phyloP scores from a whole-genome alignment of 768 basidiomycete genomes.

The Kwoniella dendrophila region DNA sequence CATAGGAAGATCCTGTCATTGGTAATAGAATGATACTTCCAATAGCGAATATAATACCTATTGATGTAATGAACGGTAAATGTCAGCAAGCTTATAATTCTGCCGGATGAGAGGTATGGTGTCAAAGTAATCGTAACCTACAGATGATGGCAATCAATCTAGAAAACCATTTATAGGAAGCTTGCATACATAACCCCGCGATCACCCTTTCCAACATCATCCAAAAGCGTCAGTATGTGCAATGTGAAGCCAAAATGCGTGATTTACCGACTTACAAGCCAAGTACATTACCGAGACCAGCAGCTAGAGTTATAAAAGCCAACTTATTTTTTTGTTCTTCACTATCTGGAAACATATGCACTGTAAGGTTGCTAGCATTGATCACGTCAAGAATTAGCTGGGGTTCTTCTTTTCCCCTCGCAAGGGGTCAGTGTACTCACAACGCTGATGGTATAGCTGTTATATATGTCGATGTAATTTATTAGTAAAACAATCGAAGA shows the following conservation, averaged over 20 bases:
- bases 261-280: constrained; percentile 30
- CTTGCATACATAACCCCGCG: constrained; percentile 35
- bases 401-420: not conserved
- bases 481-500: no score
- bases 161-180: constrained; percentile 62
- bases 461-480: no score
- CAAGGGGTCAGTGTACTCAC: constrained; percentile 1
- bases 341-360: constrained; percentile 61
- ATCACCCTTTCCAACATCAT: constrained; percentile 17
- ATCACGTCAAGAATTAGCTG: not conserved
- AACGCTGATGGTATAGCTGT: constrained; percentile 38
- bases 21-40: constrained; percentile 47
- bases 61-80: not conserved
- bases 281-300: constrained; percentile 60
- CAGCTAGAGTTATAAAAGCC: constrained; percentile 60
- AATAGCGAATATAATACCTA: constrained; percentile 56
- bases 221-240: not conserved
- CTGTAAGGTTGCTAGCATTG: constrained; percentile 56
- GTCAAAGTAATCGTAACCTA: constrained; percentile 9
- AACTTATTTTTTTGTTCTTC: constrained; percentile 61
- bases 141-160: constrained; percentile 59
- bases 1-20: constrained; percentile 30
- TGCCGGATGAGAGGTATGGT: not conserved
- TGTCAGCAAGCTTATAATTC: not conserved
- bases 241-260: not conserved